These are phyloP conservation scores for Jamesozyma spencerorum DNA, from an alignment of 805 yeast genomes.

Conservation along the genomic window DNA sequence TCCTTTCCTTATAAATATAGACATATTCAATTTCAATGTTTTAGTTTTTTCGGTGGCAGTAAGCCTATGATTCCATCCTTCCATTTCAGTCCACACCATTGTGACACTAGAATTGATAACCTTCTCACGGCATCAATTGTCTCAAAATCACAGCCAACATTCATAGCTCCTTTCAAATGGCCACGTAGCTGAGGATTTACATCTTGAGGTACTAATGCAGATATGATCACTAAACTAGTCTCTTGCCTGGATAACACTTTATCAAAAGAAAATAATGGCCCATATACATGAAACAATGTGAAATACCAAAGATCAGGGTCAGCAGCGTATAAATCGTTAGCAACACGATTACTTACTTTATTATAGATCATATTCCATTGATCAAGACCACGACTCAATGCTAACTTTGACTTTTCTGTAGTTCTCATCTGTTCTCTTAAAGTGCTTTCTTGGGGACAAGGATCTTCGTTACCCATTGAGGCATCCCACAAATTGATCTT, in stretches of 20 bases:
- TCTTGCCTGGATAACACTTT: constrained; percentile 56
- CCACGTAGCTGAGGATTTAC: constrained; percentile 91
- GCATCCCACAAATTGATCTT: constrained; percentile 22
- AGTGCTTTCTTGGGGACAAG: constrained; percentile 6
- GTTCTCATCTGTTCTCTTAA: constrained; percentile 7
- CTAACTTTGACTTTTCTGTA: constrained; percentile 7
- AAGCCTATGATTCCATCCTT: constrained; percentile 31
- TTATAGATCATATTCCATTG: constrained; percentile 72
- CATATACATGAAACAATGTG: constrained; percentile 63
- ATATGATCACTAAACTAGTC: constrained; percentile 67
- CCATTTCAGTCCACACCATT: constrained; percentile 69
- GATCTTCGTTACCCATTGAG: constrained; percentile 14
- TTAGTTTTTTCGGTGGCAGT: constrained; percentile 5
- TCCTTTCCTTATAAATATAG: background rate
- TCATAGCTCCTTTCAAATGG: constrained; percentile 77
- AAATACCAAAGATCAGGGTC: constrained; percentile 81
- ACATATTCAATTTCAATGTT: background rate
- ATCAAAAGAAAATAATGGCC: constrained; percentile 64
- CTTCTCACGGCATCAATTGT: constrained; percentile 52
- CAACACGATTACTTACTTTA: constrained; percentile 61
- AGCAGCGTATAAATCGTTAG: constrained; percentile 56
- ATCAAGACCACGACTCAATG: constrained; percentile 41
- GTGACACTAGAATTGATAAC: constrained; percentile 53
- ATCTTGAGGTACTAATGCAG: constrained; percentile 82
- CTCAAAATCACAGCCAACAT: constrained; percentile 61